A percentile compares a stretch with the other conserved stretches of the same genome.
Conservation (phyloP, 2,329 filamentous ascomycete species). For the Balansia obtecta region DNA sequence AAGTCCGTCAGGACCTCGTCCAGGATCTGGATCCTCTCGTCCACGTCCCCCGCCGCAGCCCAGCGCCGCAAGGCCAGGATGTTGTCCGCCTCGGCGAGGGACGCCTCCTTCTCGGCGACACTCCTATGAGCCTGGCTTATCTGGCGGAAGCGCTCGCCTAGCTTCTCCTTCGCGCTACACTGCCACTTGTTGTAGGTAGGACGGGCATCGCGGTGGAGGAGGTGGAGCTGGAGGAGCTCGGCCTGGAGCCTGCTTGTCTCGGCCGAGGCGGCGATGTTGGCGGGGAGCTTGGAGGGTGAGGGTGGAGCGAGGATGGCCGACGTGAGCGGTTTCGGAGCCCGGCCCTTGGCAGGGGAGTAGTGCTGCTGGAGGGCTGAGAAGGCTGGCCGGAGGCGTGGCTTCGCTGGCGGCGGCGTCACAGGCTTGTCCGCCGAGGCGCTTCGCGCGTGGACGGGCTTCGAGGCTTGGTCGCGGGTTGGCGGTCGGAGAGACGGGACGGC, state of each 20-base stretch:
- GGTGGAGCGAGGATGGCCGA: conserved; percentile 45
- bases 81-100: conserved; percentile 37
- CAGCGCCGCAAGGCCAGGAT: conserved; percentile 39
- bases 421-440: conserved; percentile 13
- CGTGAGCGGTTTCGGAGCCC: conserved; percentile 49
- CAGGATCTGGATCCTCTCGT: conserved; percentile 44
- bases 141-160: conserved; percentile 32
- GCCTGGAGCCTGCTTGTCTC: conserved; percentile 49
- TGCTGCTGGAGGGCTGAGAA: conserved; percentile 56
- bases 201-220: conserved; percentile 45
- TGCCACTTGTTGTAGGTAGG: conserved; percentile 37
- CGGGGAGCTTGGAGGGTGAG: conserved; percentile 47
- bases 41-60: conserved; percentile 28
- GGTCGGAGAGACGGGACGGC: conserved; percentile 19
- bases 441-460: not conserved
- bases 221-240: conserved; percentile 51
- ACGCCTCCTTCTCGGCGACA: conserved; percentile 25
- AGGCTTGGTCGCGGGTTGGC: conserved; percentile 12
- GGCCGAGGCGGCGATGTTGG: conserved; percentile 45
- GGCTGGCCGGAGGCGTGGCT: conserved; percentile 32
- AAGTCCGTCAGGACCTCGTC: conserved; percentile 44
- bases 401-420: conserved; percentile 9
- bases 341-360: conserved; percentile 50
- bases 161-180: conserved; percentile 37
- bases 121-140: conserved; percentile 23